phyloP scores from a whole-genome alignment of 1,284 basidiomycete genomes.

The Ustilago crameri region DNA sequence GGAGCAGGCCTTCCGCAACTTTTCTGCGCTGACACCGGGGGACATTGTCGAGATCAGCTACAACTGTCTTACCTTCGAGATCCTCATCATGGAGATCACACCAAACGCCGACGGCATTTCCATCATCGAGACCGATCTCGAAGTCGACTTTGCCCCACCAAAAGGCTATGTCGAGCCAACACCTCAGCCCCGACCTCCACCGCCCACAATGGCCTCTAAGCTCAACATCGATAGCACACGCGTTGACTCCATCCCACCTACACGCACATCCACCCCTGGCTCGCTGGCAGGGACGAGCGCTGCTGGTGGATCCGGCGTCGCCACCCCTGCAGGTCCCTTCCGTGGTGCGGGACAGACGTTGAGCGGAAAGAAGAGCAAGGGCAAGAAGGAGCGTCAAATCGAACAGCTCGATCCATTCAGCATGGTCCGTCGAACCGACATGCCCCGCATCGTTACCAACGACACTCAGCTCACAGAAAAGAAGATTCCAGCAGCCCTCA shows the following conservation, averaged over 20 bases:
- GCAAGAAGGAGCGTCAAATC: constrained; percentile 63
- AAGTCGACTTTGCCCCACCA: constrained; percentile 76
- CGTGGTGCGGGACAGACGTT: constrained; percentile 61
- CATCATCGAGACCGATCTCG: constrained; percentile 94
- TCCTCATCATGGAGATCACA: constrained; percentile 92
- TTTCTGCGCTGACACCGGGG: constrained; percentile 73
- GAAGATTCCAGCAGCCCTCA: constrained; percentile 87
- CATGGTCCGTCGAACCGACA: constrained; percentile 68
- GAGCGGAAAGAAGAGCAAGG: constrained; percentile 66
- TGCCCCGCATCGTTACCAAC: constrained; percentile 85
- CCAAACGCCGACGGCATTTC: constrained; percentile 82
- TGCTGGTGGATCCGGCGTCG: constrained; percentile 29
- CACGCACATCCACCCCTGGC: constrained; percentile 66
- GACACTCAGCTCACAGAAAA: constrained; percentile 78
- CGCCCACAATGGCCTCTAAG: constrained; percentile 94
- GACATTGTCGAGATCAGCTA: constrained; percentile 71
- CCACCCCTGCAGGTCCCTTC: constrained; percentile 52
- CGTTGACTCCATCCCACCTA: constrained; percentile 64
- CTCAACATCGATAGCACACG: constrained; percentile 81
- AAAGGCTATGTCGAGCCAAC: constrained; percentile 86
- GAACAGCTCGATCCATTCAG: constrained; percentile 62
- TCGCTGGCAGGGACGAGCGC: constrained; percentile 38
- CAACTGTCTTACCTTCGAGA: constrained; percentile 86
- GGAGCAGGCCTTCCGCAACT: constrained; percentile 93
- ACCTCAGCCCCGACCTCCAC: constrained; percentile 79